Percentiles rank a stretch among this genome's conserved stretches.
Conservation (phyloP, 192 early-diverging fungal genomes). For the Dissophora ornata region DNA sequence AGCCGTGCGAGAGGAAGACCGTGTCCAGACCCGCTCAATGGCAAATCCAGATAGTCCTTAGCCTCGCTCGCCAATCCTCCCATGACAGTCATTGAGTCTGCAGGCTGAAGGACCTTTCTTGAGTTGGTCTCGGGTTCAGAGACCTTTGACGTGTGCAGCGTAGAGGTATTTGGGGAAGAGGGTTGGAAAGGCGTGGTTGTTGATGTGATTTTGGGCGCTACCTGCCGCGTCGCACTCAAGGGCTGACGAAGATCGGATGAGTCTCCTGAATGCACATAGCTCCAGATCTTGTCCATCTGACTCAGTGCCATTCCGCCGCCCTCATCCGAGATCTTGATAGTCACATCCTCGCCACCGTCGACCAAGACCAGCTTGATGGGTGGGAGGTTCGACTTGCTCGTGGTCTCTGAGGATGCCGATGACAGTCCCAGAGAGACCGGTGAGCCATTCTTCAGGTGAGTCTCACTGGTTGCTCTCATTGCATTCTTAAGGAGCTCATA, state of each 20-base stretch:
- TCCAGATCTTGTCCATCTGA: constrained; percentile 69
- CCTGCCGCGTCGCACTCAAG: background rate
- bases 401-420: constrained; percentile 2
- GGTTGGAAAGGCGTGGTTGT: constrained; percentile 31
- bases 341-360: constrained; percentile 73
- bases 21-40: constrained; percentile 38
- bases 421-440: constrained; percentile 31
- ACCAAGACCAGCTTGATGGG: constrained; percentile 69
- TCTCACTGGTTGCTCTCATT: constrained; percentile 64
- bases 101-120: constrained; percentile 2
- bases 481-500: constrained; percentile 72
- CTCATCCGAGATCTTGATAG: constrained; percentile 76
- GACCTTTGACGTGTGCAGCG: constrained; percentile 9
- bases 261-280: constrained; percentile 59
- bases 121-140: background rate
- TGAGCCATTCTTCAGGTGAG: constrained; percentile 39
- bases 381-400: constrained; percentile 43
- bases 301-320: constrained; percentile 74
- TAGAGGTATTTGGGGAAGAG: constrained; percentile 12
- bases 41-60: constrained; percentile 45
- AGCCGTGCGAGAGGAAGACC: constrained; percentile 66
- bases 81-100: constrained; percentile 50
- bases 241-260: constrained; percentile 24
- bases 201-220: constrained; percentile 9
- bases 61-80: constrained; percentile 43